These are phyloP conservation scores for Nakazawaea peltata DNA, from an alignment of 805 yeast species.

Conservation along the genomic window DNA sequence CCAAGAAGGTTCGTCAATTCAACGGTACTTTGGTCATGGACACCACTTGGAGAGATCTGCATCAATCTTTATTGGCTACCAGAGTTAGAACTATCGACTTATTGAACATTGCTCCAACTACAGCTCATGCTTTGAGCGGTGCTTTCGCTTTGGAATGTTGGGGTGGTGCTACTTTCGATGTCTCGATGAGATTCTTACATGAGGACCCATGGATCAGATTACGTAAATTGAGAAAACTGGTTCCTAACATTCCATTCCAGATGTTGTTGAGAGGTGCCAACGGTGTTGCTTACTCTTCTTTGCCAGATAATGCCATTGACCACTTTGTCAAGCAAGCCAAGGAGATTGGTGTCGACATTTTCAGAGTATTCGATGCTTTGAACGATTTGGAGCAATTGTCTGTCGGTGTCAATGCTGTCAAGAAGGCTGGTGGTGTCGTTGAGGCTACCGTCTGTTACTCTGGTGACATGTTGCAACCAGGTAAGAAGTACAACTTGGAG, in stretches of 20 bases:
- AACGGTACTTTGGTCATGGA: conserved; percentile 93
- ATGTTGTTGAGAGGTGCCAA: conserved; percentile 99
- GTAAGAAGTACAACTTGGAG: conserved; percentile 91
- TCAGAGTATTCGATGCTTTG: conserved; percentile 96
- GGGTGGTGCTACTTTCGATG: conserved; percentile 99
- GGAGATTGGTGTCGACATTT: conserved; percentile 93
- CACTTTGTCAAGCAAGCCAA: conserved; percentile 94
- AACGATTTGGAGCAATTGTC: conserved; percentile 94
- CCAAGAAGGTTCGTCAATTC: conserved; percentile 75
- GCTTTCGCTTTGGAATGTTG: conserved; percentile 98
- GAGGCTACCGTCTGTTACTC: conserved; percentile 98
- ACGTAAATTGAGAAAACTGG: conserved; percentile 76
- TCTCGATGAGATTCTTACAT: conserved; percentile 94
- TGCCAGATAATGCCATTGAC: conserved; percentile 98
- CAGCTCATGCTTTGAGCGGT: conserved; percentile 82
- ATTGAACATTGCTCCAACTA: conserved; percentile 85
- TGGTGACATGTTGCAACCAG: conserved; percentile 95
- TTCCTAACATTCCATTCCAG: conserved; percentile 98
- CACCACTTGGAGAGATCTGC: conserved; percentile 99
- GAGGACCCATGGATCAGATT: conserved; percentile 99
- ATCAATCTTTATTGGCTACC: conserved; percentile 94
- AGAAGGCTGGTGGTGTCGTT: conserved; percentile 97
- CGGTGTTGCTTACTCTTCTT: conserved; percentile 96
- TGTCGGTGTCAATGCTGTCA: conserved; percentile 97
- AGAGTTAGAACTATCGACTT: conserved; percentile 94